Percentiles rank a stretch among this genome's conserved stretches.
These are phyloP conservation scores for Auricularia cornea DNA, from an alignment of 768 basidiomycete genomes.

Conservation along the genomic window DNA sequence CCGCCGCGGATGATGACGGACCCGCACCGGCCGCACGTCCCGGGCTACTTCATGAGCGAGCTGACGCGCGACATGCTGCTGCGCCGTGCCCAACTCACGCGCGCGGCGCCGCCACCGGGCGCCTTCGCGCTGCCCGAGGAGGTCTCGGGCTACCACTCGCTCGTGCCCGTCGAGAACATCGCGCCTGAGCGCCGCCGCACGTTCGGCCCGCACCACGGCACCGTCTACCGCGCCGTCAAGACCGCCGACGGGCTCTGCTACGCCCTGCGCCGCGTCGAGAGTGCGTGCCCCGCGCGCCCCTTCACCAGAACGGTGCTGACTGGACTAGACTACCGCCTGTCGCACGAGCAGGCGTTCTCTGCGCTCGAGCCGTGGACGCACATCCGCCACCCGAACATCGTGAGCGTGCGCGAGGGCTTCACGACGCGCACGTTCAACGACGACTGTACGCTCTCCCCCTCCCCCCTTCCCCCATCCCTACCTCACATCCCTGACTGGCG, in stretches of 20 bases:
- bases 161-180: conserved; percentile 61
- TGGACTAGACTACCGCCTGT: conserved; percentile 67
- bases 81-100: conserved; percentile 36
- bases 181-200: conserved; percentile 57
- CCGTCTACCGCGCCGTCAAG: conserved; percentile 75
- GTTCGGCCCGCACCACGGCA: conserved; percentile 76
- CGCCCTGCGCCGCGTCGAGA: conserved; percentile 77
- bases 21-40: conserved; percentile 27
- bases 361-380: conserved; percentile 81
- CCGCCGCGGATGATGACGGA: conserved; percentile 38
- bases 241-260: conserved; percentile 71
- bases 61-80: conserved; percentile 54
- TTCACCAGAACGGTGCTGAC: not conserved
- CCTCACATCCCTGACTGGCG: conserved; percentile 7
- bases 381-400: conserved; percentile 78
- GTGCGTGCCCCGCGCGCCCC: too few species aligned
- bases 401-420: conserved; percentile 83
- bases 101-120: conserved; percentile 26
- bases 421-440: conserved; percentile 90
- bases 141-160: conserved; percentile 81
- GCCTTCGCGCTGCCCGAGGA: conserved; percentile 71
- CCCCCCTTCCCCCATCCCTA: conserved; percentile 20
- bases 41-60: conserved; percentile 78
- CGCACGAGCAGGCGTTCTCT: conserved; percentile 71
- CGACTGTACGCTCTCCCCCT: conserved; percentile 70